A percentile compares a stretch with the other conserved stretches of the same genome.
Evolutionary conservation across 2,329 filamentous ascomycete genomes (phyloP).

Genomic region (Botrytis galanthina): DNA sequence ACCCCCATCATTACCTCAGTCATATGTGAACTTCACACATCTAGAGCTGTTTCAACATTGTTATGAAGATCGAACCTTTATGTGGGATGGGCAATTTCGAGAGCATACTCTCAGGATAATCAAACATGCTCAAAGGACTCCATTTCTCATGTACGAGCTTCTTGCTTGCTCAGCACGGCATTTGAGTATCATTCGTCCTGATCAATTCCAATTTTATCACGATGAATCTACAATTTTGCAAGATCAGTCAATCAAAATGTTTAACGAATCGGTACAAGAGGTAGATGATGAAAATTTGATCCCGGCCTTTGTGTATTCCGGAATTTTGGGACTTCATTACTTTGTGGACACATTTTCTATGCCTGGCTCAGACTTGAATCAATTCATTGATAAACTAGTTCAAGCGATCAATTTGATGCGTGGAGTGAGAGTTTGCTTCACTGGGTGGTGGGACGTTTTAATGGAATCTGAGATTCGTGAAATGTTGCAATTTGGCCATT

Average conservation of each 20-base stretch:
- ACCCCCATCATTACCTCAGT: background rate
- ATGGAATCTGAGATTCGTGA: constrained; percentile 32
- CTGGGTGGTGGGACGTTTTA: constrained; percentile 29
- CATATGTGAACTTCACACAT: constrained; percentile 35
- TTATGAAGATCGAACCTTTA: background rate
- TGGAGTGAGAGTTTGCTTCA: constrained; percentile 33
- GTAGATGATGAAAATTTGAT: constrained; percentile 30
- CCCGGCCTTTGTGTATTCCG: constrained; percentile 37
- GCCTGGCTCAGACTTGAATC: constrained; percentile 35
- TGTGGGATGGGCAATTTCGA: background rate
- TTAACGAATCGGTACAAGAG: constrained; percentile 33
- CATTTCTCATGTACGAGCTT: constrained; percentile 39
- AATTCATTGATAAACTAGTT: constrained; percentile 35
- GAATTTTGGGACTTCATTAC: constrained; percentile 38
- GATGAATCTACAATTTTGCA: constrained; percentile 39
- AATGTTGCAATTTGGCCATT: constrained; percentile 25
- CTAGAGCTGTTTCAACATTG: constrained; percentile 41
- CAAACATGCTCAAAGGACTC: constrained; percentile 21
- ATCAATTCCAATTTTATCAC: constrained; percentile 31
- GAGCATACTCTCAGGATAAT: background rate
- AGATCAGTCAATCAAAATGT: constrained; percentile 34
- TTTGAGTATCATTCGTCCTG: constrained; percentile 32
- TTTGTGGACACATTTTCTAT: constrained; percentile 41
- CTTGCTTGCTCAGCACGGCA: constrained; percentile 40
- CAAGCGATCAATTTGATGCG: constrained; percentile 34